Evolutionary conservation across 1,139 yeast genomes (phyloP).

Genomic region (Hyphopichia wangnamkhiaoensis): DNA sequence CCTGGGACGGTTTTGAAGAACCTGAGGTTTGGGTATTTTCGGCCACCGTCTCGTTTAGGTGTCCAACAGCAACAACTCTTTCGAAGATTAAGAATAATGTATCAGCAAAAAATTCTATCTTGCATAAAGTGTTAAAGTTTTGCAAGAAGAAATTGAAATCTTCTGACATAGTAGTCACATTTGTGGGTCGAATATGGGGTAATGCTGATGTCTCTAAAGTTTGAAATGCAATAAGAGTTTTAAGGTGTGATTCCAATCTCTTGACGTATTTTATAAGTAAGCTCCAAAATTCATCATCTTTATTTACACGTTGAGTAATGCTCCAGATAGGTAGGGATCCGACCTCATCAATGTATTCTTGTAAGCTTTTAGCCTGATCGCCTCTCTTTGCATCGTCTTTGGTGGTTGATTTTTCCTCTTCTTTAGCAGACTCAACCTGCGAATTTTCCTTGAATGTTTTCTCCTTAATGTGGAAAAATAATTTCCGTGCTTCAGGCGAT

Average conservation of each 20-base stretch:
- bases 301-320: too few species aligned
- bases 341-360: too few species aligned
- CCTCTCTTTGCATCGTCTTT: not conserved
- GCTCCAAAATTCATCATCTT: too few species aligned
- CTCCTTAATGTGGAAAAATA: conserved; percentile 37
- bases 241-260: conserved; percentile 18
- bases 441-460: conserved; percentile 1
- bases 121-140: conserved; percentile 32
- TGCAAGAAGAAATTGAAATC: conserved; percentile 28
- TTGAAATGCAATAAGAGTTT: conserved; percentile 9
- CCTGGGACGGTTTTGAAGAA: not conserved
- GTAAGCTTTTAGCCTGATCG: too few species aligned
- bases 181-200: conserved; percentile 2
- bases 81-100: conserved; percentile 28
- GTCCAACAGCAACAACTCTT: conserved; percentile 21
- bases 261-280: not conserved
- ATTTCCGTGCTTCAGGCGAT: conserved; percentile 38
- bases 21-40: not conserved
- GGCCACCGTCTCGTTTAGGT: conserved; percentile 7
- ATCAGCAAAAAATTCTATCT: conserved; percentile 33
- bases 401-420: not conserved
- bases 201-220: too few species aligned
- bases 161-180: conserved; percentile 9
- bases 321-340: too few species aligned
- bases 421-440: conserved; percentile 5